Base-by-base conservation (phyloP, 2,329 filamentous ascomycete species). In the Fusarium anthophilum region DNA sequence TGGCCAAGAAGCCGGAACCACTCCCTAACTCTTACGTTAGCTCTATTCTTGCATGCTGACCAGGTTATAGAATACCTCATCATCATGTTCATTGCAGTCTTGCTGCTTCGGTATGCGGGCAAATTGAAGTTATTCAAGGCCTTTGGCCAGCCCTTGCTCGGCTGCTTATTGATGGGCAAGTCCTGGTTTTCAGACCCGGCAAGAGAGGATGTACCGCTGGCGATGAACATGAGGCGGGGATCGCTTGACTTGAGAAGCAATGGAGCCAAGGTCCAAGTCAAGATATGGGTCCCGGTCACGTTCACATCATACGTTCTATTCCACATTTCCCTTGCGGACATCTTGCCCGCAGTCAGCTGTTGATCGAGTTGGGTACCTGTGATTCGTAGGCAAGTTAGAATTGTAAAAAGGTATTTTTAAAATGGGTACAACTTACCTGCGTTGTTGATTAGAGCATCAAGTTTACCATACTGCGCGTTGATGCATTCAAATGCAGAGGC, bases 351-450 rank as follows among this genome's bases (percentile, higher is more conserved):
- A 20, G 11, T 22, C 1, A 35, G 4, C 15, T 50, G 28, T 8
- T 48, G 61, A 11, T 60, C 43, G 4, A 50, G 18, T 17, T 41
- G 32, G 7, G 35, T 14, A 48, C 60, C 60, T 63, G 18, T 13
- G 5, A n/a, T 43, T 30, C 8, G 11, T 9, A 2, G 4, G 1
- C 10, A n/a, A 7, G 38, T 64, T 12, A 60, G 11, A 22, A 60
- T 37, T 20, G 5, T 20, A 4, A 20, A 18, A 20, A 0, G 3
- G 13, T 1, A 5, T 26, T 9, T 3, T 4, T 6, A 6, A 7
- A 17, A 24, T 6, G 5, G 5, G 9, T 4, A 6, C 0, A 6
- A 43, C 2, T 26, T 14, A 26, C 61, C 61, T 28, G 54, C 61
- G 7, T 64, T 64, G 6, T 64, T 64, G 18, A 64, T 28, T 2